Evolutionary conservation across 208 protist species (phyloP).

Genomic region (Wallacemonas sp.): DNA sequence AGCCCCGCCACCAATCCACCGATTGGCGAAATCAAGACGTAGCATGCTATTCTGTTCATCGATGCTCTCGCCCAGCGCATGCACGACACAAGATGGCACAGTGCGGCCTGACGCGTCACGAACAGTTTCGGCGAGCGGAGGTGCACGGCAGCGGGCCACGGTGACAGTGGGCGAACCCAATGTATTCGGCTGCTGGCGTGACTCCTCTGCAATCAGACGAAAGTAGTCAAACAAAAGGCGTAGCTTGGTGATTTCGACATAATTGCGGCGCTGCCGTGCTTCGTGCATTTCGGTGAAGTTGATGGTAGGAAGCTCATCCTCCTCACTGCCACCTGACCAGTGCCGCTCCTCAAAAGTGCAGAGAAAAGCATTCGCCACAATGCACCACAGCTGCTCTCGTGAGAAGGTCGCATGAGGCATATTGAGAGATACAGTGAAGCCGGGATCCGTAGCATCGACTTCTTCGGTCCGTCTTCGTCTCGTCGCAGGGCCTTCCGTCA

Average conservation of each 20-base stretch:
- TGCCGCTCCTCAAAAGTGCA: conserved; percentile 18
- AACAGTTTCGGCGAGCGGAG: neutral
- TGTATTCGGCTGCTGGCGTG: neutral
- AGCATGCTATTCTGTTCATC: conserved; percentile 37
- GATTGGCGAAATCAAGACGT: conserved; percentile 75
- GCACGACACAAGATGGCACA: conserved; percentile 11
- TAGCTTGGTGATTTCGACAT: conserved; percentile 26
- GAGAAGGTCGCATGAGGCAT: neutral
- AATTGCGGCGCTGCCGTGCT: conserved; percentile 7
- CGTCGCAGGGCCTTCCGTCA: too few relatives aligned
- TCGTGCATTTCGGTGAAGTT: conserved; percentile 27
- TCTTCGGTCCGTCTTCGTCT: too few relatives aligned
- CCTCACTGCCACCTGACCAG: neutral
- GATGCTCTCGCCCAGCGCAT: conserved; percentile 35
- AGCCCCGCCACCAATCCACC: conserved; percentile 61
- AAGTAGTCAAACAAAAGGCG: conserved; percentile 31
- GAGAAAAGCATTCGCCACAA: conserved; percentile 28
- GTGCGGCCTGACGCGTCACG: neutral
- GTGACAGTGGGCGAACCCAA: neutral
- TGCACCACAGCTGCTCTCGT: conserved; percentile 17
- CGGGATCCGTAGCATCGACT: too few relatives aligned
- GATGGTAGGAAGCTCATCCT: conserved; percentile 20
- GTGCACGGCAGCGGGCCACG: neutral
- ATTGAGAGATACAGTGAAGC: conserved; percentile 9
- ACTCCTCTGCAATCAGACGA: neutral